Base-by-base conservation (phyloP, 495 filamentous ascomycete genomes). In the Aspergillus leporis region DNA sequence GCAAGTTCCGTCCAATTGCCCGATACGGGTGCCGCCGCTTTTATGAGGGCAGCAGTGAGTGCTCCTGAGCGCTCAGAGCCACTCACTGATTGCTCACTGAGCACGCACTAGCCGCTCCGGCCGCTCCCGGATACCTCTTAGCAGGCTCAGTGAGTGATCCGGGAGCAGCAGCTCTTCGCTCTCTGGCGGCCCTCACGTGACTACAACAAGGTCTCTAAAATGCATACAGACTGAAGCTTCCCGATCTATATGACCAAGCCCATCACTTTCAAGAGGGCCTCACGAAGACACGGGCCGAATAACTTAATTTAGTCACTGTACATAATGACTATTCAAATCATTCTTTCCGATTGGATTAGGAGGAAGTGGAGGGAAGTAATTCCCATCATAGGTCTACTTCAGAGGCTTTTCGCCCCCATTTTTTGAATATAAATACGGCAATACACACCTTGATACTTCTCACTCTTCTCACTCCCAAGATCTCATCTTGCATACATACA, bases 11-110 rank as follows among this genome's bases (percentile, higher is more conserved):
- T 21, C n/a, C 41, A 5, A 12, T 45, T 45, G 10, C 41, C 41
- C 41, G 41, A 45, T 45, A 19, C 41, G 41, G 41, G 19, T 45
- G 41, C 41, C 41, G 41, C 41, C 41, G 41, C 41, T 45, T 45
- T 45, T 45, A 45, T 45, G 41, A 45, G 8, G 41, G 41, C 10
- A 21, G 41, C 41, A 45, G 10, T 21, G 41, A 19, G n/a, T 10
- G n/a, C 41, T 45, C 41, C 10, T 3, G 41, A n/a, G n/a, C n/a
- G n/a, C n/a, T n/a, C n/a, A n/a, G n/a, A n/a, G n/a, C n/a, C 41
- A 19, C n/a, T 45, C 41, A 19, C n/a, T 10, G 41, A 22, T 21
- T 21, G n/a, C 41, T 45, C 41, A 19, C 41, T 4, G 41, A 45
- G n/a, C 10, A 45, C 41, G 34, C 34, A 38, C 34, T 13, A 38